These are phyloP conservation scores for Athelia sp. DNA, from an alignment of 1,284 basidiomycete genomes.

Conservation along the genomic window DNA sequence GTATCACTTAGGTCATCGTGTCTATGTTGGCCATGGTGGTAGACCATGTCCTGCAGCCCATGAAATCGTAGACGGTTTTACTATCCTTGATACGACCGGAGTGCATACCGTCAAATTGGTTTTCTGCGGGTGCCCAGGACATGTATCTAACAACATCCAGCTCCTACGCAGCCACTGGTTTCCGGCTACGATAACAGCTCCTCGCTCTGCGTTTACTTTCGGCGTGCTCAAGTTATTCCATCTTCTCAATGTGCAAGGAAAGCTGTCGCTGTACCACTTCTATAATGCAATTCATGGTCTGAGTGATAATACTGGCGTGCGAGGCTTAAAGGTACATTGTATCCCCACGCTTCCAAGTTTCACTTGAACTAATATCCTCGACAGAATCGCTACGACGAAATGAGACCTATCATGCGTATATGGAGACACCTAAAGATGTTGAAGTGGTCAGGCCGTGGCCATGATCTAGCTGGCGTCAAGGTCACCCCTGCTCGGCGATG, in stretches of 20 bases:
- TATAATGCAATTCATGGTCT: conserved; percentile 9
- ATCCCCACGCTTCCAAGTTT: no score
- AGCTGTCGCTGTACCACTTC: conserved; percentile 12
- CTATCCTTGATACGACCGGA: conserved; percentile 7
- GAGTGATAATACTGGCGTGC: conserved; percentile 13
- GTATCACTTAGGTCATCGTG: neutral
- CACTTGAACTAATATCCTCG: no score
- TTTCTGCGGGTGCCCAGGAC: conserved; percentile 9
- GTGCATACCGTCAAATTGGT: conserved; percentile 9
- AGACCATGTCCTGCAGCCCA: neutral
- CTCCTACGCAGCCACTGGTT: conserved; percentile 8
- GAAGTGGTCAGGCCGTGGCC: conserved; percentile 25
- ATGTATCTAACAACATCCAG: neutral
- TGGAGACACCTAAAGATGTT: conserved; percentile 25
- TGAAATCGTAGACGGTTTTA: conserved; percentile 3
- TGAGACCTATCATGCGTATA: conserved; percentile 20
- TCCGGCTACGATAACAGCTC: conserved; percentile 7
- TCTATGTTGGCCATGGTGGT: neutral
- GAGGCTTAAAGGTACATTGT: no score
- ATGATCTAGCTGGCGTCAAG: conserved; percentile 15
- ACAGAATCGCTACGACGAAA: conserved; percentile 22
- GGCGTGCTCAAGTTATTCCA: conserved; percentile 4
- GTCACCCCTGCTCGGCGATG: conserved; percentile 11
- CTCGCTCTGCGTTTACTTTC: conserved; percentile 8
- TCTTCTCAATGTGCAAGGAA: conserved; percentile 6